Base-by-base conservation (phyloP, 768 basidiomycete species). In the Russula brevipes region DNA sequence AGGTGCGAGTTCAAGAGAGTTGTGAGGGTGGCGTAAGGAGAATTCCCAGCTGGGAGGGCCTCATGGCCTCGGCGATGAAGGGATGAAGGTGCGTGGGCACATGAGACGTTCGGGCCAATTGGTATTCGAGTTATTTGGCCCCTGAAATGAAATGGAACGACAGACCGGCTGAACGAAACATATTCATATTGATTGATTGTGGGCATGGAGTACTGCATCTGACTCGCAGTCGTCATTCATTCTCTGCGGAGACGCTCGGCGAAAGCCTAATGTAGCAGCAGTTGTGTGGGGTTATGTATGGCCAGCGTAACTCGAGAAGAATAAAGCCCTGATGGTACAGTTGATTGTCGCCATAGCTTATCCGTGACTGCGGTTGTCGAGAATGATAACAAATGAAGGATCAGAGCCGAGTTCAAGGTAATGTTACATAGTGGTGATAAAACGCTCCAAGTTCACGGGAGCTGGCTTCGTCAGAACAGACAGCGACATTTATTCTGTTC, bases 401-500 rank as follows among this genome's bases (percentile, higher is more conserved):
- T 56, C 44, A 59, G 63, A 60, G 47, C 41, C 58, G 41, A 64
- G 47, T 45, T 64, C 17, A 33, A 60, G 63, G 50, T 50, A 8
- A 39, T 45, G 39, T 30, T 39, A 38, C 30, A 8, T 19, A 45
- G 12, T 14, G 35, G 46, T n/a, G 38, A 47, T 64, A 53, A 60
- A 64, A 49, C 55, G 63, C 60, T 38, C 36, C 57, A 9, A 30
- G 53, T 51, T 60, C 63, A 60, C 58, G 55, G 51, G 58, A 17
- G 19, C 58, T 16, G 31, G 47, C 60, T 55, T 55, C 39, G 52
- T 54, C 47, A 33, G 36, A 55, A 51, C 33, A 51, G 38, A 50
- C 30, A 35, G 38, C 47, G 33, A 38, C 54, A 64, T 64, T 64
- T 64, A 59, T 60, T 58, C 63, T 60, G 54, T 64, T 64, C 42